These are phyloP conservation scores for Lentinula sp. DNA, from an alignment of 768 basidiomycete species.

Conservation along the genomic window DNA sequence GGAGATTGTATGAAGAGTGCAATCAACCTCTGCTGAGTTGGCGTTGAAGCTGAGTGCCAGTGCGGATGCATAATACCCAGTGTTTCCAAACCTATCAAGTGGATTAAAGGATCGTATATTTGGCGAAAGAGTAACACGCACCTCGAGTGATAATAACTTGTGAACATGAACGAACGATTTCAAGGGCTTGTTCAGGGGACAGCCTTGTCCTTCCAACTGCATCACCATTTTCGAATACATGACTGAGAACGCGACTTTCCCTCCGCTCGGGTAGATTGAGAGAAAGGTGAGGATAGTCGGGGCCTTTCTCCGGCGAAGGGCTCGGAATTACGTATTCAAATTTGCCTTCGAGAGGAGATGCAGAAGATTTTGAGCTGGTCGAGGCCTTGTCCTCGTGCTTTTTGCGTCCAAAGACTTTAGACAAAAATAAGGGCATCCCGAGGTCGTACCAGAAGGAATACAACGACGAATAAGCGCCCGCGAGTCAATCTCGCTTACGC, in stretches of 20 bases:
- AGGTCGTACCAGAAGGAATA: constrained; percentile 12
- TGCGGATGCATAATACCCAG: constrained; percentile 84
- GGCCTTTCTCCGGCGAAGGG: constrained; percentile 31
- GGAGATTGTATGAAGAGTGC: constrained; percentile 67
- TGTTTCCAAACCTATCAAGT: constrained; percentile 61
- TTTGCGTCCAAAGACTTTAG: constrained; percentile 74
- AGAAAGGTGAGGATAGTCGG: constrained; percentile 50
- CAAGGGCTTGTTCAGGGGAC: constrained; percentile 55
- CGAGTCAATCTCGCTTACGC: background rate
- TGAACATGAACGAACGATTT: constrained; percentile 64
- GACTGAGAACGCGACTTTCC: constrained; percentile 43
- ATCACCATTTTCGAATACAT: constrained; percentile 56
- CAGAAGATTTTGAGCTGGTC: constrained; percentile 27
- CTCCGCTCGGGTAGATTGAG: constrained; percentile 53
- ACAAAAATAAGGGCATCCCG: constrained; percentile 64
- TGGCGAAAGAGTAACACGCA: constrained; percentile 23
- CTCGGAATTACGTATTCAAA: constrained; percentile 64
- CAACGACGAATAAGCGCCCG: background rate
- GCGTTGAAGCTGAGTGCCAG: constrained; percentile 72
- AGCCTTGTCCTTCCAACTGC: constrained; percentile 54
- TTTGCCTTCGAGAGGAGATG: constrained; percentile 62
- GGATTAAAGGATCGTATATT: constrained; percentile 6
- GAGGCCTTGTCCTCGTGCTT: constrained; percentile 51
- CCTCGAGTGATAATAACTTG: constrained; percentile 60
- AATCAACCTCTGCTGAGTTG: constrained; percentile 61